phyloP scores from a whole-genome alignment of 306 rosid species.

The Pyrus pyrifolia region DNA sequence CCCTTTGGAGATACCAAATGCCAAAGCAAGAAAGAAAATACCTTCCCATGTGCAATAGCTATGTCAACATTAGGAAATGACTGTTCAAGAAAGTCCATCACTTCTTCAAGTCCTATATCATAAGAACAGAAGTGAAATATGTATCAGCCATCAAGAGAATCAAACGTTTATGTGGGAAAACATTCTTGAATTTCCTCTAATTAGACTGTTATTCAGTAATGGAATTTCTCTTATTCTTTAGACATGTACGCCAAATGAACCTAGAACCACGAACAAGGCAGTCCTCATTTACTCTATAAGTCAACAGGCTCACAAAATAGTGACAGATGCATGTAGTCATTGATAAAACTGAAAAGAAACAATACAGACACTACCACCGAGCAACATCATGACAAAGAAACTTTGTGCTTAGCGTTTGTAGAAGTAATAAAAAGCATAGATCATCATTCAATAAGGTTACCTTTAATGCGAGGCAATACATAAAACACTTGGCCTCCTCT shows the following conservation, averaged over 20 bases:
- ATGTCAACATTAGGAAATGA: slow-evolving; percentile 73
- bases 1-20: slow-evolving; percentile 18
- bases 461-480: slow-evolving; percentile 93
- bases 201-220: neutral
- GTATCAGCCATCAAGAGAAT: slow-evolving; percentile 2
- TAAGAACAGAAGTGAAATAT: slow-evolving; percentile 12
- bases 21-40: slow-evolving; percentile 31
- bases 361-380: slow-evolving; percentile 13
- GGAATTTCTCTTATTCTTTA: slow-evolving; percentile 5
- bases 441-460: slow-evolving; percentile 23
- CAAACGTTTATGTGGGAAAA: neutral
- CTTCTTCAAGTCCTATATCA: slow-evolving; percentile 82
- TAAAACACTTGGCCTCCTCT: slow-evolving; percentile 91
- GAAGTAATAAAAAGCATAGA: neutral
- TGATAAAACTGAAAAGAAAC: neutral
- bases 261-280: neutral
- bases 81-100: slow-evolving; percentile 67
- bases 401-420: neutral
- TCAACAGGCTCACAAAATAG: neutral
- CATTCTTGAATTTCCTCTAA: neutral
- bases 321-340: neutral
- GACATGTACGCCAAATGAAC: neutral
- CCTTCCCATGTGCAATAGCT: slow-evolving; percentile 96
- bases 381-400: slow-evolving; percentile 1
- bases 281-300: neutral